Percentiles rank a stretch among this genome's conserved stretches.
Conservation (phyloP, 352 stramenopile species). For the Pythium biforme region DNA sequence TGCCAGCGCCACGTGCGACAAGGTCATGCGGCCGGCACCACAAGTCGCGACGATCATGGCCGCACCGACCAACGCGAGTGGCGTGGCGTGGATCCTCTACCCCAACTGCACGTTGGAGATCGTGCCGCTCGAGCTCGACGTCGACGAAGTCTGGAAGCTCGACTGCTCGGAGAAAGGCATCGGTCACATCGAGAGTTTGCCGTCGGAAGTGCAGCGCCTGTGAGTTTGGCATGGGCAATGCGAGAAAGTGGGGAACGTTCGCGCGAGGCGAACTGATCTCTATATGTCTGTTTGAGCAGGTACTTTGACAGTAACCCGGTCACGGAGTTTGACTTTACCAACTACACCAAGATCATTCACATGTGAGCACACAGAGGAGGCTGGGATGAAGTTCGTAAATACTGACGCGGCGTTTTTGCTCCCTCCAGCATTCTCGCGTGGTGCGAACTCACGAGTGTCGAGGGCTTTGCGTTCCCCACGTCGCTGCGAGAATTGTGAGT, state of each 20-base stretch:
- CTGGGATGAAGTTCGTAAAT: no score
- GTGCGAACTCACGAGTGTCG: constrained; percentile 10
- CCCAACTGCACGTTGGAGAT: constrained; percentile 21
- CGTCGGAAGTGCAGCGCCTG: constrained; percentile 5
- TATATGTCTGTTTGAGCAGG: background rate
- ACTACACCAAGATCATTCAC: constrained; percentile 14
- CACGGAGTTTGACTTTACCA: constrained; percentile 17
- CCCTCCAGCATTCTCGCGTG: constrained; percentile 20
- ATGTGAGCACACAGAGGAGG: constrained; percentile 17
- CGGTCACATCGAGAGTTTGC: constrained; percentile 16
- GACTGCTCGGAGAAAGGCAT: constrained; percentile 12
- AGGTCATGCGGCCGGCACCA: background rate
- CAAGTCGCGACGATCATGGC: constrained; percentile 26
- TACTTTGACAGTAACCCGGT: constrained; percentile 13
- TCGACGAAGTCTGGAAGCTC: background rate
- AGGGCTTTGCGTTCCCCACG: constrained; percentile 18
- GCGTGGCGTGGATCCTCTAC: constrained; percentile 24
- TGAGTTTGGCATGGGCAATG: background rate
- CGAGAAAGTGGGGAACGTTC: background rate
- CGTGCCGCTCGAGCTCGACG: background rate
- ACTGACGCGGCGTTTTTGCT: background rate
- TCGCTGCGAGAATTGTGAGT: constrained; percentile 12
- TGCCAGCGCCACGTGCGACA: background rate
- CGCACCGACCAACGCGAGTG: constrained; percentile 17
- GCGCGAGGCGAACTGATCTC: background rate